These are phyloP conservation scores for Aspergillus udagawae DNA, from an alignment of 2,329 filamentous ascomycete genomes.

Conservation along the genomic window DNA sequence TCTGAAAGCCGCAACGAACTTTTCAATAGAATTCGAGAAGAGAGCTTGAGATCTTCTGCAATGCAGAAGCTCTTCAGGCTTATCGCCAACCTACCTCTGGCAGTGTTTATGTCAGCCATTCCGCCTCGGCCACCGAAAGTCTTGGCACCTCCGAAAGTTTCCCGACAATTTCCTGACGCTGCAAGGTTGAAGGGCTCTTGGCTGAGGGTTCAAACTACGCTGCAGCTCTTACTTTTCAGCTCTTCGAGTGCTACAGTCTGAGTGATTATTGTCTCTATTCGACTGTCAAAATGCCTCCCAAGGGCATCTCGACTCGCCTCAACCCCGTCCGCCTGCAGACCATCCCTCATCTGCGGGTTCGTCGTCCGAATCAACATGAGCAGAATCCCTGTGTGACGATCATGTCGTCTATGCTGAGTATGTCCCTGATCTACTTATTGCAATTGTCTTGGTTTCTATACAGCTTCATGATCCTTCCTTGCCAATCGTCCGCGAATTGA, in stretches of 20 bases:
- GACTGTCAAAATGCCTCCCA: conserved; percentile 38
- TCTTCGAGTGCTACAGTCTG: not conserved
- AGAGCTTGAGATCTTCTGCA: conserved; percentile 1
- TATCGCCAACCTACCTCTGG: not conserved
- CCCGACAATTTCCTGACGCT: conserved; percentile 10
- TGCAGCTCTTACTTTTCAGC: conserved; percentile 1
- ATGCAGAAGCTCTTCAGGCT: not conserved
- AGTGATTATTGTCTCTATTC: not conserved
- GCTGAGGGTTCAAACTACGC: not conserved
- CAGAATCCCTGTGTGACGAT: conserved; percentile 61
- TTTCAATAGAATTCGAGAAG: not conserved
- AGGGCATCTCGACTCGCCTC: conserved; percentile 41
- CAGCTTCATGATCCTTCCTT: not conserved
- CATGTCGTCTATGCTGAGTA: conserved; percentile 66
- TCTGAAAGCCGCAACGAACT: not conserved
- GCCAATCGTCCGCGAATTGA: not conserved
- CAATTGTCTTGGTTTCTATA: not conserved
- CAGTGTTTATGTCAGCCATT: conserved; percentile 28
- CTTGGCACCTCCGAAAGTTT: conserved; percentile 21
- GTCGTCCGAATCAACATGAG: conserved; percentile 59
- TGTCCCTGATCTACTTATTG: conserved; percentile 15
- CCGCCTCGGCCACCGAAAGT: conserved; percentile 22
- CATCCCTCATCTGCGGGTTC: conserved; percentile 56
- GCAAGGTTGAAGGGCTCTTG: not conserved
- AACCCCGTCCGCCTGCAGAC: conserved; percentile 46